phyloP scores from a whole-genome alignment of 2,329 filamentous ascomycete genomes.

The Dryadomyces quercivorus region DNA sequence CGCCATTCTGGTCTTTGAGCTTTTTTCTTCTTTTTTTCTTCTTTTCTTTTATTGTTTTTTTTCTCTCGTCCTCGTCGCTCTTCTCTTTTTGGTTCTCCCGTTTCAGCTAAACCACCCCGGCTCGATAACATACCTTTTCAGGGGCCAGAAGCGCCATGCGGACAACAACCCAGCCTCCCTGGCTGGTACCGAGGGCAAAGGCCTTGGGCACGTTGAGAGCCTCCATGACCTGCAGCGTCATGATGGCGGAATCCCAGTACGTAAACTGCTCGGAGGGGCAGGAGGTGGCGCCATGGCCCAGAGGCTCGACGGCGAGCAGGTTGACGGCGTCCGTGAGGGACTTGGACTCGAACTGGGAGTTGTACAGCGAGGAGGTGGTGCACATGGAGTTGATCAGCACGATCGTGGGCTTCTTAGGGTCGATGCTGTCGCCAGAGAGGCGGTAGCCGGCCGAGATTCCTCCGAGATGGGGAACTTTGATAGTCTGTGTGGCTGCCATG shows the following conservation, averaged over 20 bases:
- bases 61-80: too few species aligned
- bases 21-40: neutral
- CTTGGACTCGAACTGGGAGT: slow-evolving; percentile 26
- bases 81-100: neutral
- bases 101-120: neutral
- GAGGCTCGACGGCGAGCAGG: slow-evolving; percentile 35
- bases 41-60: neutral
- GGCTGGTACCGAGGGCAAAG: slow-evolving; percentile 37
- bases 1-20: neutral
- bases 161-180: slow-evolving; percentile 39
- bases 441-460: slow-evolving; percentile 9
- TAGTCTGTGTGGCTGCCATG: slow-evolving; percentile 7
- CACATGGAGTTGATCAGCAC: slow-evolving; percentile 37
- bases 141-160: slow-evolving; percentile 40
- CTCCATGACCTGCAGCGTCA: slow-evolving; percentile 44
- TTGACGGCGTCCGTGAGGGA: slow-evolving; percentile 28
- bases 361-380: slow-evolving; percentile 30
- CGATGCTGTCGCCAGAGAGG: slow-evolving; percentile 23
- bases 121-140: slow-evolving; percentile 23
- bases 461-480: slow-evolving; percentile 9
- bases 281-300: slow-evolving; percentile 34
- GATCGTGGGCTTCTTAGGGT: slow-evolving; percentile 34
- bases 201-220: slow-evolving; percentile 33
- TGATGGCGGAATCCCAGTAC: slow-evolving; percentile 41
- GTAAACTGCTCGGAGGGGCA: slow-evolving; percentile 35